phyloP scores from a whole-genome alignment of 805 yeast genomes.

The Candida xiaguanensis region DNA sequence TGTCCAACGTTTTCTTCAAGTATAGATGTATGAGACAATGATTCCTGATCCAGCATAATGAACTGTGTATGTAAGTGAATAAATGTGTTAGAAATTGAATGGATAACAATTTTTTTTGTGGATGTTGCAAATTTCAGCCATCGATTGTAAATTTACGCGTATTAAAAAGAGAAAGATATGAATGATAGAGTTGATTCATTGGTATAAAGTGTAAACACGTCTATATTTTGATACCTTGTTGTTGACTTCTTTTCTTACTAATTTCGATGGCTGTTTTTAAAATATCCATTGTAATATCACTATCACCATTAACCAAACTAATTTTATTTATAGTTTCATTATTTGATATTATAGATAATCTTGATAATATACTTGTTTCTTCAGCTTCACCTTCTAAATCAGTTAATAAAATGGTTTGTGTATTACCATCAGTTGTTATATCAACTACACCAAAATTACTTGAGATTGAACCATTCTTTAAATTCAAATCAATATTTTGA shows the following conservation, averaged over 20 bases:
- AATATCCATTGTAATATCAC: constrained; percentile 40
- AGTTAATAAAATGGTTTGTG: constrained; percentile 40
- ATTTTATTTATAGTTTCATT: constrained; percentile 31
- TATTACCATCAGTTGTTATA: constrained; percentile 17
- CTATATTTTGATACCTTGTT: constrained; percentile 5
- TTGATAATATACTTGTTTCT: constrained; percentile 55
- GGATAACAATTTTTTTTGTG: background rate
- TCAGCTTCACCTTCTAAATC: constrained; percentile 87
- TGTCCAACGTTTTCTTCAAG: background rate
- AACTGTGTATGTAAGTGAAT: too few species aligned
- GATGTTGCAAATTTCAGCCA: background rate
- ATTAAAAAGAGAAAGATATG: too few species aligned
- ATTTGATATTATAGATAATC: constrained; percentile 44
- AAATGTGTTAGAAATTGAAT: too few species aligned
- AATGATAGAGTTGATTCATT: too few species aligned
- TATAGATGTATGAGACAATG: background rate
- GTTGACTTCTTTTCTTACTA: constrained; percentile 13
- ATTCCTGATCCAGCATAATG: background rate
- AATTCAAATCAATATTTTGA: constrained; percentile 37
- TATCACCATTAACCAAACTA: constrained; percentile 47
- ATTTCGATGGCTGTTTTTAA: constrained; percentile 46
- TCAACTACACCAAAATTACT: constrained; percentile 59
- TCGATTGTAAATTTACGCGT: background rate
- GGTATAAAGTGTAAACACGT: background rate
- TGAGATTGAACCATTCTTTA: constrained; percentile 35